Conservation (phyloP, 345 rosid species). For the Bretschneidera sinensis region DNA sequence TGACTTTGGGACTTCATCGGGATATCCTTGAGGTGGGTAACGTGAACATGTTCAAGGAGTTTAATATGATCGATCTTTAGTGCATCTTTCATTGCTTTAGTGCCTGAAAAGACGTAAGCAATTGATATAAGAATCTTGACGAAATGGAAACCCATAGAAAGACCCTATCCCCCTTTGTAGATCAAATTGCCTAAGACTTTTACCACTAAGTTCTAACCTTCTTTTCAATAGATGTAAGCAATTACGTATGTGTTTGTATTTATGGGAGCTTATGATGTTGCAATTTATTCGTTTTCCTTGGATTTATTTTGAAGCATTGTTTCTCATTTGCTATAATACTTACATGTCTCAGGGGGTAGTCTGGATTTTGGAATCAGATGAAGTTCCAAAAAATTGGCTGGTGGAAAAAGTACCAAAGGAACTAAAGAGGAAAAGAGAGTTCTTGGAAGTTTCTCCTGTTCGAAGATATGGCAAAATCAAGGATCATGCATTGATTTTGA, state of each 20-base stretch:
- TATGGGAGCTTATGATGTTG: background rate
- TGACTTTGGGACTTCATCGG: too few species aligned
- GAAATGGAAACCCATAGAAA: too few species aligned
- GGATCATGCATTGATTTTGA: conserved; percentile 48
- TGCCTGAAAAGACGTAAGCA: too few species aligned
- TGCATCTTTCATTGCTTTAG: too few species aligned
- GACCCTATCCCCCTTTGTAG: too few species aligned
- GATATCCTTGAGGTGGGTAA: too few species aligned
- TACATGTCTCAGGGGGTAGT: conserved; percentile 57
- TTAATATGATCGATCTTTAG: too few species aligned
- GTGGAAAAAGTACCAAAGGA: conserved; percentile 44
- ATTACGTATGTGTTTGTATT: background rate
- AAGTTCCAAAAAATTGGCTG: conserved; percentile 40
- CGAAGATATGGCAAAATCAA: conserved; percentile 52
- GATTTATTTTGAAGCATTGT: background rate
- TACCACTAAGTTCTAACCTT: too few species aligned
- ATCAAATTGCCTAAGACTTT: too few species aligned
- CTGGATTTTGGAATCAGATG: conserved; percentile 77
- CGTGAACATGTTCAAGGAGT: too few species aligned
- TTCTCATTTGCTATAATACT: conserved; percentile 1
- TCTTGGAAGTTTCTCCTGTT: conserved; percentile 62
- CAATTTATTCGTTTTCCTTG: background rate
- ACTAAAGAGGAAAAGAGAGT: conserved; percentile 53
- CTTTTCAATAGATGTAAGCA: too few species aligned
- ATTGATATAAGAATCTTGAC: too few species aligned